Evolutionary conservation across 441 rosid species (phyloP), one percentile per base, ranked within the genome.

Genomic region (Raphanus hybrid): DNA sequence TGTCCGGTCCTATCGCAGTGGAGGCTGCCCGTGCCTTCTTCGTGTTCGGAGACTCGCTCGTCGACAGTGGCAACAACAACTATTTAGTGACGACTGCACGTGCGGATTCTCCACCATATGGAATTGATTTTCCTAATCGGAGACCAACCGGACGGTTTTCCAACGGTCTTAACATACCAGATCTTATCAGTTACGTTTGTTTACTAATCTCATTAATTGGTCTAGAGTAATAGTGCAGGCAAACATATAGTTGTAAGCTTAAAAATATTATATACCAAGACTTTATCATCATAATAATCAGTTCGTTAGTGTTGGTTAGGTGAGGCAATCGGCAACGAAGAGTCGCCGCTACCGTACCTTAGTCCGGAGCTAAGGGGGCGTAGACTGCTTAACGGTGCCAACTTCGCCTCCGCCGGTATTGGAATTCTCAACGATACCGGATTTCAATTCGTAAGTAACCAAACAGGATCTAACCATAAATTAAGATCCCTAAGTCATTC

Each of bases 1-100:
- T 77, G 58, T 62, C 73, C 37, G 60, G 75, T 61, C 76, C 73
- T 57, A 78, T 20, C 37, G 71, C 43, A 41, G 80, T 63, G 2
- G 81, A 84, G 3, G 85, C 58, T 52, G 18, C 80, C 59, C 79
- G 90, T 14, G 90, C 90, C 15, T 87, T 89, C 82, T 87, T 85
- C 26, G 93, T 89, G 37, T 89, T 89, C 14, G 93, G 93, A 2
- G 93, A 87, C 81, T 89, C 93, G 0, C 84, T 89, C 0, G 93
- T 89, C 34, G 93, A 89, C 60, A 87, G 83, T 61, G 93, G 93
- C 78, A 89, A 89, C 85, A 89, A 89, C 77, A 89, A 89, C 69
- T 89, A 73, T 76, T 75, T 89, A 6, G 82, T 80, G 18, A 89
- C 90, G 54, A 84, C 87, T 3, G 93, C 93, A 11, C 80, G 93